Evolutionary conservation across 1,284 basidiomycete genomes (phyloP), one percentile per base, ranked within the genome.

Genomic region (Boletus sp.): DNA sequence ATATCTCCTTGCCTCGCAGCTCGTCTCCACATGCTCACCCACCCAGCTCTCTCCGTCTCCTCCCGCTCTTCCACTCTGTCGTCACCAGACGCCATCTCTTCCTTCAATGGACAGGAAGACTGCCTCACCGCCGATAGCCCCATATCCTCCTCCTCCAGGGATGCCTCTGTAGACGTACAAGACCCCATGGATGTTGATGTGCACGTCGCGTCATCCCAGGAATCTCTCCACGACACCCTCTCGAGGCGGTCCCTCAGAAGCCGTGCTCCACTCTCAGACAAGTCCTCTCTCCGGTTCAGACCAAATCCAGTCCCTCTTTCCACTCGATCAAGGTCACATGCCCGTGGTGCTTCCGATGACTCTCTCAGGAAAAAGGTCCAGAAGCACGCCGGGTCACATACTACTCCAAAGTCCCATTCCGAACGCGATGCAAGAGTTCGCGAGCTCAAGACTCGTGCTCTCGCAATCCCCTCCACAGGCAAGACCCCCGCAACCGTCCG

Each of bases 401-500:
- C 49, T 14, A 20, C 52, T 16, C 23, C 52, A 45, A 66, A 54
- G 44, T 52, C 46, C 19, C 51, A 59, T 22, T 54, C 62, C 37
- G 64, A 66, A 41, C 65, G 63, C 47, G 63, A 66, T 53, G 38
- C 41, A n/a, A 58, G 45, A 48, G 64, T 69, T 2, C 62, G 64
- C 36, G 66, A 73, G 25, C 60, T 72, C 51, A 65, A 75, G 58
- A 65, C 65, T 27, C 72, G 72, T 30, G 76, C 77, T 13, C 67
- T 67, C 36, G 69, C 69, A 52, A 78, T 79, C 53, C 72, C 69
- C 53, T 74, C 77, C 41, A 68, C 78, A 8, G 74, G 75, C 52
- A 81, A 81, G 58, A 78, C 77, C 10, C 77, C 78, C 41, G 77
- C 75, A 30, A 78, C 77, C 46, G 66, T 72, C 49, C 72, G 71